Evolutionary conservation across 2,329 filamentous ascomycete species (phyloP), one percentile per base, ranked within the genome.

Genomic region (Truncatella angustata): DNA sequence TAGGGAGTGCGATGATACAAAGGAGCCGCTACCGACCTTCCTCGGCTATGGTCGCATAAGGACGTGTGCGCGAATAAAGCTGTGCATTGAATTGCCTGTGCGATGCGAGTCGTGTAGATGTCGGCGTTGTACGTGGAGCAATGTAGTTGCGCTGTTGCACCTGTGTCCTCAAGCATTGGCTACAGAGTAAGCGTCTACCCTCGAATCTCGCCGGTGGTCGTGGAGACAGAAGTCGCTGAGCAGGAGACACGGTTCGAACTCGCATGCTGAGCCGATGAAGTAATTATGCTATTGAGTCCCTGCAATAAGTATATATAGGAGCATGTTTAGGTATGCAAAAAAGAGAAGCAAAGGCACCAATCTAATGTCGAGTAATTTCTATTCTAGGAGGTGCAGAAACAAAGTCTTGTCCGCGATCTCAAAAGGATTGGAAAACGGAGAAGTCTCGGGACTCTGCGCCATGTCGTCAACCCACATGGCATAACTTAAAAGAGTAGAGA

Each of bases 11-110:
- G 24, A 23, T 39, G 21, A 11, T 37, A 21, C 12, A 23, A 21
- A 12, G 42, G 12, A 14, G 10, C n/a, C 32, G 36, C 21, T 46
- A 53, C 51, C 32, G 21, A 46, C 50, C 42, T 54, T 46, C 18
- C 14, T 54, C 45, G 6, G 44, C 37, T 10, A 52, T 34, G 4
- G 53, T 52, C 30, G 53, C 49, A 43, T 42, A 51, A 21, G 37
- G 34, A 35, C 45, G 36, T 20, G 28, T 23, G 20, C 35, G 53
- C 16, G 45, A 35, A 49, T 21, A 39, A 37, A 35, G 39, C 12
- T 37, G 53, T 21, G 26, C 21, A n/a, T n/a, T n/a, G n/a, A n/a
- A n/a, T n/a, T n/a, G n/a, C n/a, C n/a, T n/a, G n/a, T n/a, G n/a
- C n/a, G n/a, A n/a, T n/a, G n/a, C n/a, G n/a, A n/a, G n/a, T n/a